Percentiles rank a stretch among this genome's conserved stretches.
Conservation (phyloP, 495 filamentous ascomycete genomes). For the Tricharina praecox region DNA sequence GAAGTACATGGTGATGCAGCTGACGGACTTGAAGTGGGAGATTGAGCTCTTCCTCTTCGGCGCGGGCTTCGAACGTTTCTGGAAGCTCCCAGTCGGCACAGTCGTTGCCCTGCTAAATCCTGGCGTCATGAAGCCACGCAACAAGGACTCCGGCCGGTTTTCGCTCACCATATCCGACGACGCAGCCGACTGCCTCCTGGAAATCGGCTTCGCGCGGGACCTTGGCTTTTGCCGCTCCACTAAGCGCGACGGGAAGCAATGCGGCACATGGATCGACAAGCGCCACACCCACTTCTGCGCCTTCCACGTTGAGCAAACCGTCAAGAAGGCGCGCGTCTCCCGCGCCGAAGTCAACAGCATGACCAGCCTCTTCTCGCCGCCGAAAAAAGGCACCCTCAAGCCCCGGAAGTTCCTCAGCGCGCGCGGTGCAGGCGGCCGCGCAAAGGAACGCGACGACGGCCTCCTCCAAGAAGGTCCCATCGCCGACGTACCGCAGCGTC, state of each 20-base stretch:
- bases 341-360: slow-evolving; percentile 71
- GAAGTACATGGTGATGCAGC: slow-evolving; percentile 80
- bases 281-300: slow-evolving; percentile 82
- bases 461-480: slow-evolving; percentile 19
- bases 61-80: slow-evolving; percentile 74
- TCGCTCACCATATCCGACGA: slow-evolving; percentile 65
- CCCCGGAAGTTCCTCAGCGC: slow-evolving; percentile 35
- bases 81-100: slow-evolving; percentile 72
- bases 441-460: slow-evolving; percentile 18
- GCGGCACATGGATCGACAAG: slow-evolving; percentile 69
- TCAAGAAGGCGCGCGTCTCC: slow-evolving; percentile 50
- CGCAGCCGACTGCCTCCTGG: slow-evolving; percentile 72
- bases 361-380: slow-evolving; percentile 26
- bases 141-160: slow-evolving; percentile 59
- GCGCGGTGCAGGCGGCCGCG: slow-evolving; percentile 26
- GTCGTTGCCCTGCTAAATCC: slow-evolving; percentile 91
- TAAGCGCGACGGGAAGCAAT: slow-evolving; percentile 67
- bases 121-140: slow-evolving; percentile 67
- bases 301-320: slow-evolving; percentile 67
- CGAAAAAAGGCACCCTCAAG: slow-evolving; percentile 32
- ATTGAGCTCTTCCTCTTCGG: slow-evolving; percentile 85
- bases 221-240: slow-evolving; percentile 74
- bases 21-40: slow-evolving; percentile 82
- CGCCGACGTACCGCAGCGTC: slow-evolving; percentile 19
- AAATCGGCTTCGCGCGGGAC: slow-evolving; percentile 72